Evolutionary conservation across 208 protist genomes (phyloP), one percentile per base, ranked within the genome.

Genomic region (Tritrichomonas foetus): DNA sequence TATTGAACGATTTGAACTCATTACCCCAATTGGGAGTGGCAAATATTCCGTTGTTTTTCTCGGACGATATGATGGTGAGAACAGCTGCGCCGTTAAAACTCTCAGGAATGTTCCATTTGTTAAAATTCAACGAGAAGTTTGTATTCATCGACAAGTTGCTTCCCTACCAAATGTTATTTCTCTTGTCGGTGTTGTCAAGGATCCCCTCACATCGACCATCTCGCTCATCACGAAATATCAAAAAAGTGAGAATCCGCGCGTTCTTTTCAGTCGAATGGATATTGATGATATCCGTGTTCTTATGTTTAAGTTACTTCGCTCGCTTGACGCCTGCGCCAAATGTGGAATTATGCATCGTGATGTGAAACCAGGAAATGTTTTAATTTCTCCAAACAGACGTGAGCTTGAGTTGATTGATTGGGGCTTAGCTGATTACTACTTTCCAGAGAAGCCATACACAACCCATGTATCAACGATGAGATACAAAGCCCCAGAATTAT

Each of bases 281-380:
- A 20, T 89, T 41, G 47, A 89, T 44, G 47, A 89, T 57, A 89
- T 89, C 11, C 39, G 78, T 27, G 11, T 89, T 57, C 44, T 89
- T 27, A 89, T 89, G 47, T 89, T 27, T 13, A 25, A 57, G 11
- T 61, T 89, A 39, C 47, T 89, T 57, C 8, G 14, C 33, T 89
- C 41, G 1, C 30, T 89, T 16, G 47, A 89, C 57, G 20, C 25
- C 11, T 53, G 78, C n/a, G 41, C 44, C 0, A 53, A 89, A 47
- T 14, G 30, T 50, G 99, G 99, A 33, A 99, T 99, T 82, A 99
- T 99, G 96, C 99, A 99, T 94, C 97, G 99, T 75, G 98, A 99
- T 94, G 98, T 99, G 66, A 99, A 99, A 96, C 98, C 98, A 50
- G 98, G 99, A 94, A 99, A 99, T 94, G 97, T 99, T 27, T 99